Conservation (phyloP, 2,329 filamentous ascomycete genomes). For the Talaromyces funiculosus region DNA sequence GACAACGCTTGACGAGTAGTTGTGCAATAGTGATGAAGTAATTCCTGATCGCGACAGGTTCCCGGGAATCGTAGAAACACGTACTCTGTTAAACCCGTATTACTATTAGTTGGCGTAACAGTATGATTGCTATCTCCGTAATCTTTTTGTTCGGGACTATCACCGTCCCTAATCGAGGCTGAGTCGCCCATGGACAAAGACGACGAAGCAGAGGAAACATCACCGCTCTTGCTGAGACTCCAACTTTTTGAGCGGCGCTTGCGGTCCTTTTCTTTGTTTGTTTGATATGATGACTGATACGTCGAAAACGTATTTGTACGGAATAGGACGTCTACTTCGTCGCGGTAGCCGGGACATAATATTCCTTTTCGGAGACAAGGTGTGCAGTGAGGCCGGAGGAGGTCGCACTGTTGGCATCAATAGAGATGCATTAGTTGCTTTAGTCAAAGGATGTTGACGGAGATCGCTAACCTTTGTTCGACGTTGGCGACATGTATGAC, state of each 20-base stretch:
- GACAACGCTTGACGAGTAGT: neutral
- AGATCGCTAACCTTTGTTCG: neutral
- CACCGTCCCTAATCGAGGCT: neutral
- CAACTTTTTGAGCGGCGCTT: neutral
- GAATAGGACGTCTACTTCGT: neutral
- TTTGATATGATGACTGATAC: neutral
- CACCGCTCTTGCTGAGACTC: neutral
- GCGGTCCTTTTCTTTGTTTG: neutral
- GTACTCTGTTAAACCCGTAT: neutral
- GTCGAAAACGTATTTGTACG: neutral
- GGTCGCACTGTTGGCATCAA: neutral
- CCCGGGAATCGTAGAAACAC: neutral
- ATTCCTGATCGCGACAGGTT: neutral
- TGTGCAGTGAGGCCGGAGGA: neutral
- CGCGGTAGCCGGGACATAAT: neutral
- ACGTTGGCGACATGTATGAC: neutral
- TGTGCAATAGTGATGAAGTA: neutral
- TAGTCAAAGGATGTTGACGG: neutral
- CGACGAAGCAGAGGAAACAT: neutral
- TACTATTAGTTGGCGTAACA: neutral
- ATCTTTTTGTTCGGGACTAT: neutral
- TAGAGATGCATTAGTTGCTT: neutral
- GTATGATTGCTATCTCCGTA: neutral
- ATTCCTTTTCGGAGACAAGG: neutral
- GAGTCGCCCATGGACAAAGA: neutral